Base-by-base conservation (phyloP, 148 eudicot genomes). In the Fagopyrum tataricum region DNA sequence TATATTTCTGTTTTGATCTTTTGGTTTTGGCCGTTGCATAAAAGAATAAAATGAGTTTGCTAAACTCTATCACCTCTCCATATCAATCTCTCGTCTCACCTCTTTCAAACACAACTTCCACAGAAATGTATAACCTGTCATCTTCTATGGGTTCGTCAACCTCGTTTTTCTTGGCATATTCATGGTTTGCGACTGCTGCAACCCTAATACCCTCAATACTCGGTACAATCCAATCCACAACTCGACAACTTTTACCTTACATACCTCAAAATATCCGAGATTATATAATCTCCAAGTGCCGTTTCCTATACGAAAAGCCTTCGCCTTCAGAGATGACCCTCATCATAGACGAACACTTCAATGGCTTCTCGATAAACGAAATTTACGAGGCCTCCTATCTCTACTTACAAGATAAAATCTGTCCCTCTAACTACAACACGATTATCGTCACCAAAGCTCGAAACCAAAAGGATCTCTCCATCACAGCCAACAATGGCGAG, bases 361-460 rank as follows among this genome's bases (percentile, higher is more conserved):
- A 56, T 43, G 75, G 75, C 17, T 40, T 73, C 1, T 58, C 75
- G 7, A 3, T 21, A 5, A 73, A 73, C 24, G 74, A 44, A 44
- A 37, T 73, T 51, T 73, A 56, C 51, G 67, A 73, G 46, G 75
- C 75, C 12, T 55, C 67, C 1, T 18, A 73, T 8, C 23, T 73
- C 75, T 56, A 73, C 75, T 56, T 73, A 37, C 44, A 40, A n/a
- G 59, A 55, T 26, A 73, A 56, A 68, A 73, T 73, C 26, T 37
- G 67, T 41, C 75, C 75, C 18, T 55, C 14, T 11, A 73, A 58
- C 37, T n/a, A 56, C n/a, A 55, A 41, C n/a, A n/a, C n/a, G 68
- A 67, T 55, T 10, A 73, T n/a, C 67, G 75, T 55, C 68, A 26
- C 49, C 48, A 73, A 73, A 56, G 47, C 67, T 5, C 75, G 42